These are phyloP conservation scores for Eucalyptus urophylla DNA, from an alignment of 345 rosid genomes.

Conservation along the genomic window DNA sequence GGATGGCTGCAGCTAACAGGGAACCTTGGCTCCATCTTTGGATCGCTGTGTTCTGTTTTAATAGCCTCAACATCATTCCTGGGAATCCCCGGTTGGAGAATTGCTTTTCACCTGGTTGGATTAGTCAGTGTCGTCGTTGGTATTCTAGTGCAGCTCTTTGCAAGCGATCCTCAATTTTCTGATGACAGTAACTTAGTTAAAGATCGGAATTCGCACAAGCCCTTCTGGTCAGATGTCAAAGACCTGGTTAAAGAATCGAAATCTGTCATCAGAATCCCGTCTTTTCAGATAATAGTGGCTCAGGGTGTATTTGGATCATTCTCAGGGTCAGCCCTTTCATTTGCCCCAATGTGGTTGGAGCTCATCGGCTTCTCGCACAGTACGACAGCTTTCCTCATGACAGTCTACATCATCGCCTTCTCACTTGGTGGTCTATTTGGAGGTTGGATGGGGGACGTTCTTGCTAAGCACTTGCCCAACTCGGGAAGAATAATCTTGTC, in stretches of 20 bases:
- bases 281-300: slow-evolving; percentile 84
- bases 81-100: slow-evolving; percentile 69
- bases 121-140: slow-evolving; percentile 53
- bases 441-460: slow-evolving; percentile 68
- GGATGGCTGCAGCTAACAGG: slow-evolving; percentile 70
- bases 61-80: slow-evolving; percentile 51
- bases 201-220: slow-evolving; percentile 14
- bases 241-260: slow-evolving; percentile 44
- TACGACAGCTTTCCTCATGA: slow-evolving; percentile 47
- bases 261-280: slow-evolving; percentile 33
- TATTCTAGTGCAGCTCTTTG: slow-evolving; percentile 39
- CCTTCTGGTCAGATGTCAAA: slow-evolving; percentile 45
- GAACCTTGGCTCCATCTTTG: slow-evolving; percentile 49
- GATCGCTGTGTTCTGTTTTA: slow-evolving; percentile 39
- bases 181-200: background rate
- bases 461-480: slow-evolving; percentile 46
- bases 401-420: slow-evolving; percentile 36
- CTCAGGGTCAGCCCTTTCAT: slow-evolving; percentile 87
- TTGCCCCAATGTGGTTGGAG: slow-evolving; percentile 89
- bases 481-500: slow-evolving; percentile 76
- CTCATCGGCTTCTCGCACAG: slow-evolving; percentile 69
- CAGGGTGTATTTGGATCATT: slow-evolving; percentile 76
- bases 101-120: slow-evolving; percentile 56
- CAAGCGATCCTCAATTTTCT: slow-evolving; percentile 46
- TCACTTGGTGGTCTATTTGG: slow-evolving; percentile 81